phyloP scores from a whole-genome alignment of 805 yeast species.

The Kodamaea neixiangensis region DNA sequence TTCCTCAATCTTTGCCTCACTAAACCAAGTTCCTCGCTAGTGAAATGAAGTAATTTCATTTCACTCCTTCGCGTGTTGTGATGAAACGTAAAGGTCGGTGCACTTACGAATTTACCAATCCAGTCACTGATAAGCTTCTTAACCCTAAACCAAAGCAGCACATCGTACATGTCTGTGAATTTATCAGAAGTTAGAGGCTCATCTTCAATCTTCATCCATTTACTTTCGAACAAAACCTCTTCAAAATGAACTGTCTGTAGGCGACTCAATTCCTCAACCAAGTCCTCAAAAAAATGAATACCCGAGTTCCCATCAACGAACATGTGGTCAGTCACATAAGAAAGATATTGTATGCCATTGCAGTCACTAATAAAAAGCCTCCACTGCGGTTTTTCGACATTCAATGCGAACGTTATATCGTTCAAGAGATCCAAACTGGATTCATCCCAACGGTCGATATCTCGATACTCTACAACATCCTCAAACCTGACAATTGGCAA shows the following conservation, averaged over 20 bases:
- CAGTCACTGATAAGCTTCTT: no score
- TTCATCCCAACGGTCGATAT: neutral
- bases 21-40: neutral
- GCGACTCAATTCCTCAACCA: neutral
- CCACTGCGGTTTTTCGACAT: neutral
- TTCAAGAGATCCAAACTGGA: neutral
- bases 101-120: no score
- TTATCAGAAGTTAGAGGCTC: neutral
- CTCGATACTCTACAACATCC: conserved; percentile 1
- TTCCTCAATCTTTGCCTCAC: neutral
- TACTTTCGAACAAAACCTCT: neutral
- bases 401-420: neutral
- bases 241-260: neutral
- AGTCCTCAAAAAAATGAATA: neutral
- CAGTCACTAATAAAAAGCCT: neutral
- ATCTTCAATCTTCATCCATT: neutral
- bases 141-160: no score
- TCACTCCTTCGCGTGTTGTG: no score
- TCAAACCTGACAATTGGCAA: neutral
- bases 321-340: conserved; percentile 1
- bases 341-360: neutral
- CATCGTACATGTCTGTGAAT: neutral
- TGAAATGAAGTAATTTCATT: neutral
- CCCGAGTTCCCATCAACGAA: neutral
- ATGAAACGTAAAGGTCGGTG: no score